Evolutionary conservation across 192 early-diverging fungal genomes (phyloP).

Genomic region (Linnemannia schmuckeri): DNA sequence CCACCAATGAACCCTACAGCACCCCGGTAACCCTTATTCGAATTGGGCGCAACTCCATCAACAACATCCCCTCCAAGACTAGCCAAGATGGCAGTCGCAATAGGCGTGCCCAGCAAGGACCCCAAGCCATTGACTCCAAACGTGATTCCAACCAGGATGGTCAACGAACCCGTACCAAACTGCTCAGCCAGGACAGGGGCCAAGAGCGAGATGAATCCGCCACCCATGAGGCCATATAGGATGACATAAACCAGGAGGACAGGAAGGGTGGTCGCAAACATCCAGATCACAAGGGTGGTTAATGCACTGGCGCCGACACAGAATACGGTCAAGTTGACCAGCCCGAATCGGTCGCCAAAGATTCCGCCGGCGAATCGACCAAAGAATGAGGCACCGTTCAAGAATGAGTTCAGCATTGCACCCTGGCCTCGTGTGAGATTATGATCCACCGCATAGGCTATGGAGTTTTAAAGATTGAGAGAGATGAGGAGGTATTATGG

Average conservation of each 20-base stretch:
- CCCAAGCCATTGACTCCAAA: slow-evolving; percentile 61
- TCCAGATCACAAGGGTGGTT: slow-evolving; percentile 61
- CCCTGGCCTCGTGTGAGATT: slow-evolving; percentile 37
- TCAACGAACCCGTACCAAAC: slow-evolving; percentile 55
- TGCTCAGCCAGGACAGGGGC: slow-evolving; percentile 53
- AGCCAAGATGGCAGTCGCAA: slow-evolving; percentile 46
- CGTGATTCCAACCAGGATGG: slow-evolving; percentile 57
- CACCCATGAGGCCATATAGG: slow-evolving; percentile 63
- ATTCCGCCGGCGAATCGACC: slow-evolving; percentile 60
- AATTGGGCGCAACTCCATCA: background rate
- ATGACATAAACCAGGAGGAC: slow-evolving; percentile 59
- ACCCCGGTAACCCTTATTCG: slow-evolving; percentile 19
- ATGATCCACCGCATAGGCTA: slow-evolving; percentile 47
- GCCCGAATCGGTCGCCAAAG: slow-evolving; percentile 63
- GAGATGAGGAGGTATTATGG: background rate
- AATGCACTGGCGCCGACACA: slow-evolving; percentile 58
- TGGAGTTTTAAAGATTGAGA: background rate
- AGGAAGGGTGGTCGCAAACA: slow-evolving; percentile 56
- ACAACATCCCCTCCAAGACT: slow-evolving; percentile 12
- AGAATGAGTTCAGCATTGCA: slow-evolving; percentile 54
- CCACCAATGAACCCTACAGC: slow-evolving; percentile 48
- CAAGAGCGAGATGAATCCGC: slow-evolving; percentile 59
- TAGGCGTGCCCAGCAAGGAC: slow-evolving; percentile 58
- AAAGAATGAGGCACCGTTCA: slow-evolving; percentile 64
- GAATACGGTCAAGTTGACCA: slow-evolving; percentile 56